Conservation (phyloP, 306 rosid genomes). For the Hippophae gyantsensis region DNA sequence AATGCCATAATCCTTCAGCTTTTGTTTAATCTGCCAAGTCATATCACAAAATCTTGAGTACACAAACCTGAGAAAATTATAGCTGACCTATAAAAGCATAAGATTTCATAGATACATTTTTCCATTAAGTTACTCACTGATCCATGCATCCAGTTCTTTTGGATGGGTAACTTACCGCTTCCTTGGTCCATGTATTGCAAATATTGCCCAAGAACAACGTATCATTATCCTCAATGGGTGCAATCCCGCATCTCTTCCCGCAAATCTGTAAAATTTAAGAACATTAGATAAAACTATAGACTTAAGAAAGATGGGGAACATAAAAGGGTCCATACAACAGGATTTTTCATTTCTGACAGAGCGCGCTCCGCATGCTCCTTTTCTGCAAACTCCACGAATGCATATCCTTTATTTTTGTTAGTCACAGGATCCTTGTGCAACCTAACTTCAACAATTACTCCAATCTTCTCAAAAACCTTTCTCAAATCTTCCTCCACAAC, state of each 20-base stretch:
- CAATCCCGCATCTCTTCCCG: slow-evolving; percentile 73
- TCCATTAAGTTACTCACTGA: background rate
- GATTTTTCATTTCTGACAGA: slow-evolving; percentile 74
- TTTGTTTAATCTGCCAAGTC: slow-evolving; percentile 55
- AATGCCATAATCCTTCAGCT: slow-evolving; percentile 58
- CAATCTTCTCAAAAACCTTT: slow-evolving; percentile 60
- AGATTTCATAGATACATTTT: background rate
- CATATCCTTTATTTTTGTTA: slow-evolving; percentile 69
- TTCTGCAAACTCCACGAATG: slow-evolving; percentile 55
- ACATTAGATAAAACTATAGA: slow-evolving; percentile 14
- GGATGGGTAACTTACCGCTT: slow-evolving; percentile 43
- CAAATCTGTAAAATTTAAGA: slow-evolving; percentile 36
- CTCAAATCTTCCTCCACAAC: slow-evolving; percentile 67
- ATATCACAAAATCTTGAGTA: slow-evolving; percentile 19
- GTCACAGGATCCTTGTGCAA: slow-evolving; percentile 54
- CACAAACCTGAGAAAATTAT: slow-evolving; percentile 13
- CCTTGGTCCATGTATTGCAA: slow-evolving; percentile 78
- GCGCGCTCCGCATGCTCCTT: slow-evolving; percentile 65
- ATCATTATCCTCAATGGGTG: slow-evolving; percentile 67
- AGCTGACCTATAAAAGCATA: no score
- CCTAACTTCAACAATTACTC: slow-evolving; percentile 71
- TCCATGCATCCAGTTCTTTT: background rate
- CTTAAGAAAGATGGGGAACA: slow-evolving; percentile 3
- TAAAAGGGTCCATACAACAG: slow-evolving; percentile 47
- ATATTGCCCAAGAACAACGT: slow-evolving; percentile 73